These are phyloP conservation scores for Elongisporangium prolatum DNA, from an alignment of 352 stramenopile species.

Conservation along the genomic window DNA sequence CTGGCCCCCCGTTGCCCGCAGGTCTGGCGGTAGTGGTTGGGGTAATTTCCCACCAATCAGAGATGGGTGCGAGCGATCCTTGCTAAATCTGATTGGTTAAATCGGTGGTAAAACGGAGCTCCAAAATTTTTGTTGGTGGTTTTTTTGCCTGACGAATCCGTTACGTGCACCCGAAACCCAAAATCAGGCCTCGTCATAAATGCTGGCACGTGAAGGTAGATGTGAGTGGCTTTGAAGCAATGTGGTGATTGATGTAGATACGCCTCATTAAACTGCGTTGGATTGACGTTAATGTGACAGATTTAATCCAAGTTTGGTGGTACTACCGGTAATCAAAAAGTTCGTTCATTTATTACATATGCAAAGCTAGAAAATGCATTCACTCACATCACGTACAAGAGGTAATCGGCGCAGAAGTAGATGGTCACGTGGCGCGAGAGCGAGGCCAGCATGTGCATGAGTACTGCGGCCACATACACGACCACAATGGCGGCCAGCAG, in stretches of 20 bases:
- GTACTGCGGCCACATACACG: slow-evolving; percentile 44
- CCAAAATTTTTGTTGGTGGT: neutral
- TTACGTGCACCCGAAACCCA: neutral
- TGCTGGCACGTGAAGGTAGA: no score
- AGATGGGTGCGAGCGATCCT: neutral
- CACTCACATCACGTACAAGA: slow-evolving; percentile 29
- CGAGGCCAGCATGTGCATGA: slow-evolving; percentile 46
- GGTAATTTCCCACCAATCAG: neutral
- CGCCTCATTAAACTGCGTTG: neutral
- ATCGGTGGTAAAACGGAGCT: neutral
- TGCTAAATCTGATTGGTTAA: neutral
- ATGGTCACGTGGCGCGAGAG: slow-evolving; percentile 58
- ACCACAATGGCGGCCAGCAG: slow-evolving; percentile 33
- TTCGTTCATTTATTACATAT: neutral
- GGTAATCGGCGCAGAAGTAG: slow-evolving; percentile 69
- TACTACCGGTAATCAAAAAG: neutral
- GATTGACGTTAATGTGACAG: no score
- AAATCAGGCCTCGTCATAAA: neutral
- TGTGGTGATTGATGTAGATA: neutral
- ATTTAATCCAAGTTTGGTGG: neutral
- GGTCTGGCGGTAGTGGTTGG: neutral
- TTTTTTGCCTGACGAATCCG: neutral
- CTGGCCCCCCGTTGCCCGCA: neutral
- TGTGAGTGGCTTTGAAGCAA: neutral
- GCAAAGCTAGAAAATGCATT: neutral